A percentile compares a stretch with the other conserved stretches of the same genome.
phyloP scores from a whole-genome alignment of 768 basidiomycete genomes.

The Hypsizygus marmoreus region DNA sequence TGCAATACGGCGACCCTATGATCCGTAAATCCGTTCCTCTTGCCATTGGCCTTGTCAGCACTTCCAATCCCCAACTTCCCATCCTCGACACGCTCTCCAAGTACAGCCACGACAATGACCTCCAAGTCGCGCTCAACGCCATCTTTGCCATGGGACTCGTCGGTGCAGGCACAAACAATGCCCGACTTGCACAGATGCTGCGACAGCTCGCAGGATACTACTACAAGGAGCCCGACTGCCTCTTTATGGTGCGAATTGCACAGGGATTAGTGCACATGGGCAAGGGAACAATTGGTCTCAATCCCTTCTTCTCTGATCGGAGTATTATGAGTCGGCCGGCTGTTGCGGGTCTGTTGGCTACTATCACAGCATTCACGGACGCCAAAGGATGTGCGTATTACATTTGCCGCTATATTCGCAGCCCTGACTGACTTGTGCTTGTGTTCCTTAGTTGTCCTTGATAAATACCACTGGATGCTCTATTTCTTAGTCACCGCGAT shows the following conservation, averaged over 20 bases:
- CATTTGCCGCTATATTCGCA: slow-evolving; percentile 1
- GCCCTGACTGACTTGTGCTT: not conserved
- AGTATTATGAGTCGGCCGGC: slow-evolving; percentile 87
- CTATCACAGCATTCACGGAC: slow-evolving; percentile 90
- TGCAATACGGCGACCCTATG: slow-evolving; percentile 96
- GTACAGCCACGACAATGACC: slow-evolving; percentile 98
- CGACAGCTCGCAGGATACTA: slow-evolving; percentile 98
- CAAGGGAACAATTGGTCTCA: slow-evolving; percentile 96
- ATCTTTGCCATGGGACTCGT: slow-evolving; percentile 99
- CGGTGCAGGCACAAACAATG: slow-evolving; percentile 99
- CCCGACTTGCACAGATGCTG: slow-evolving; percentile 95
- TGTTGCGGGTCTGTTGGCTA: slow-evolving; percentile 86
- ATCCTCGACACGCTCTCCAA: slow-evolving; percentile 97
- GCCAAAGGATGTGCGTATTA: slow-evolving; percentile 82
- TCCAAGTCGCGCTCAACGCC: slow-evolving; percentile 93
- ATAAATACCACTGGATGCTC: slow-evolving; percentile 98
- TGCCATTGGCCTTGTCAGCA: slow-evolving; percentile 91
- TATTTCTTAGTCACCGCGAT: slow-evolving; percentile 95
- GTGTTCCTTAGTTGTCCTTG: slow-evolving; percentile 74
- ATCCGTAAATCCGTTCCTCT: slow-evolving; percentile 93
- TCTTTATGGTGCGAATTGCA: slow-evolving; percentile 95
- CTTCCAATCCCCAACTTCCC: slow-evolving; percentile 92
- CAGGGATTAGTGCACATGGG: slow-evolving; percentile 99
- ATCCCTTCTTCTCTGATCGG: slow-evolving; percentile 95
- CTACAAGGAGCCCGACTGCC: slow-evolving; percentile 93